Evolutionary conservation across 192 early-diverging fungal genomes (phyloP), one percentile per base, ranked within the genome.

Genomic region (Phlyctochytrium arcticum): DNA sequence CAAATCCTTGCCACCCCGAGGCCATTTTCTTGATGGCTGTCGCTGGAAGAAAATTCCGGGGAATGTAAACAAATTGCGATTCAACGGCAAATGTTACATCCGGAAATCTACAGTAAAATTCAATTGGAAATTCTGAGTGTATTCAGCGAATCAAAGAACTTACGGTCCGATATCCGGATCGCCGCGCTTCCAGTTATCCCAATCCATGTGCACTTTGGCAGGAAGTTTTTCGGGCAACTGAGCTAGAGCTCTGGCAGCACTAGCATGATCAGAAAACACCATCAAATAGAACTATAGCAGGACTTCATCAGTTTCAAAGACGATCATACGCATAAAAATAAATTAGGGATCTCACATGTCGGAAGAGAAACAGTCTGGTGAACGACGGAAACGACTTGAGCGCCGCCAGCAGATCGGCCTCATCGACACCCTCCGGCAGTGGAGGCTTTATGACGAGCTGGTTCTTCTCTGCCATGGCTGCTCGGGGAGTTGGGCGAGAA

Each of bases 341-440:
- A 6, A 58, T 39, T 36, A 5, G 36, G 21, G 5, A 12, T 29
- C 64, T n/a, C 29, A 68, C 56, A 49, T 68, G 39, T 49, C 15
- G 27, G 29, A 37, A 68, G 31, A 59, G 55, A 35, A 60, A 60
- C n/a, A 60, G 23, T 17, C 51, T 29, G 7, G 17, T 58, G 46
- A 68, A 68, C 2, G 32, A 42, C 17, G 39, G 26, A 30, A 48
- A 68, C 19, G 37, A n/a, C 15, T 57, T 31, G 1, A 59, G 34
- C 3, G 57, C 55, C 10, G 19, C 5, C 34, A 68, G 55, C 30
- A 60, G 42, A 35, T 68, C 57, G n/a, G 57, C 66, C 34, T 68
- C 66, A 27, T 68, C 57, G 4, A 68, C 55, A 4, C 57, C 55
- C 17, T 15, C 19, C 2, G 56, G 66, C 31, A 68, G 48, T 10